phyloP scores from a whole-genome alignment of 2,329 filamentous ascomycete genomes.

The Pseudogymnoascus sp. region DNA sequence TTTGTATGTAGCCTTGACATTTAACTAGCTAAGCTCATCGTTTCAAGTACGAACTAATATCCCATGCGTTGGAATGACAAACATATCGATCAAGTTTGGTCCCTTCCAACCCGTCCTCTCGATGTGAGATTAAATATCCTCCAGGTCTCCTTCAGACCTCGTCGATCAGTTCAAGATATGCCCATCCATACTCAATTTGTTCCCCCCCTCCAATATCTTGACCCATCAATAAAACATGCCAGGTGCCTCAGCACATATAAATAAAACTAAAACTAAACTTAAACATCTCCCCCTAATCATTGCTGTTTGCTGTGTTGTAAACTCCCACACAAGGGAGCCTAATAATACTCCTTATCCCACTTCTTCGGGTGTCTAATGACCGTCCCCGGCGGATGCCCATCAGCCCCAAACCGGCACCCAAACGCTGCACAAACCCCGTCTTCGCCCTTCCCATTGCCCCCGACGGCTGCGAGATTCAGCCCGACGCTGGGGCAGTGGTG shows the following conservation, averaged over 20 bases:
- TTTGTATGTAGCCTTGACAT: background rate
- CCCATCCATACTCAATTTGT: background rate
- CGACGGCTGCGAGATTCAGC: constrained; percentile 12
- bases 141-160: background rate
- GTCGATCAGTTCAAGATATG: background rate
- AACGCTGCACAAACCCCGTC: constrained; percentile 47
- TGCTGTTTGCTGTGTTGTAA: background rate
- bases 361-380: constrained; percentile 21
- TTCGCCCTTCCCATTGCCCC: constrained; percentile 44
- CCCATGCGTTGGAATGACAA: background rate
- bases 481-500: constrained; percentile 39
- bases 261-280: constrained; percentile 1
- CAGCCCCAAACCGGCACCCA: constrained; percentile 47
- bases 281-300: background rate
- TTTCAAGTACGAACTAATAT: background rate
- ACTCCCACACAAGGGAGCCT: background rate
- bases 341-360: constrained; percentile 10
- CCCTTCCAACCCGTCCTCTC: background rate
- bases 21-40: background rate
- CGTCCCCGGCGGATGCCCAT: constrained; percentile 52
- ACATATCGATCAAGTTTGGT: background rate
- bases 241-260: constrained; percentile 1
- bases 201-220: background rate
- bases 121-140: background rate
- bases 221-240: background rate